phyloP scores from a whole-genome alignment of 2,329 filamentous ascomycete species.

The Coniella vitis region DNA sequence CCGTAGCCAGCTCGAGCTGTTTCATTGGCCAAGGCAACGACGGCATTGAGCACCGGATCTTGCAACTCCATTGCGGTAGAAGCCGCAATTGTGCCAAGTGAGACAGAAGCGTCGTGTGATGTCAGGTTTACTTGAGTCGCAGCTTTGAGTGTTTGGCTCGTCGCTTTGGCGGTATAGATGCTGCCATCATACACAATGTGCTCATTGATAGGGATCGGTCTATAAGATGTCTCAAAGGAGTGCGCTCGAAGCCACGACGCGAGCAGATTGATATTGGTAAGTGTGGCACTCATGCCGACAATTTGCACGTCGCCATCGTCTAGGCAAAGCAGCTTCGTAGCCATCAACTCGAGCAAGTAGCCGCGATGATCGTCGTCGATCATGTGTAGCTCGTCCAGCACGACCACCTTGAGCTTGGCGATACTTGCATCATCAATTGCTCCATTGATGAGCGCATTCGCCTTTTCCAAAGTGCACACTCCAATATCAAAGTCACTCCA shows the following conservation, averaged over 20 bases:
- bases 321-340: conserved; percentile 64
- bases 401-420: conserved; percentile 56
- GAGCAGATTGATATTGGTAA: conserved; percentile 67
- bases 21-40: conserved; percentile 62
- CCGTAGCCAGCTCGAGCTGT: conserved; percentile 64
- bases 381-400: conserved; percentile 79
- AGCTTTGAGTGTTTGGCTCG: conserved; percentile 50
- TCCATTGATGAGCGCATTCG: conserved; percentile 66
- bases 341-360: conserved; percentile 68
- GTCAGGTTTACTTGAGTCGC: conserved; percentile 39
- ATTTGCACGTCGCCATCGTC: conserved; percentile 59
- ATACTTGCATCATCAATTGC: conserved; percentile 66
- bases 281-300: conserved; percentile 72
- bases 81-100: conserved; percentile 42
- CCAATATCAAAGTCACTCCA: conserved; percentile 74
- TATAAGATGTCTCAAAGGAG: conserved; percentile 66
- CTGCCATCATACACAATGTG: conserved; percentile 65
- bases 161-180: conserved; percentile 57
- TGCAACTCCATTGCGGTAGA: conserved; percentile 56
- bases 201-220: conserved; percentile 69
- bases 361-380: conserved; percentile 69
- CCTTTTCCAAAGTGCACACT: conserved; percentile 77
- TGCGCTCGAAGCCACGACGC: conserved; percentile 65
- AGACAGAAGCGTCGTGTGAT: conserved; percentile 28
- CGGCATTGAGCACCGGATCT: conserved; percentile 61